Base-by-base conservation (phyloP, 768 basidiomycete species). In the Leucocoprinus sp. region DNA sequence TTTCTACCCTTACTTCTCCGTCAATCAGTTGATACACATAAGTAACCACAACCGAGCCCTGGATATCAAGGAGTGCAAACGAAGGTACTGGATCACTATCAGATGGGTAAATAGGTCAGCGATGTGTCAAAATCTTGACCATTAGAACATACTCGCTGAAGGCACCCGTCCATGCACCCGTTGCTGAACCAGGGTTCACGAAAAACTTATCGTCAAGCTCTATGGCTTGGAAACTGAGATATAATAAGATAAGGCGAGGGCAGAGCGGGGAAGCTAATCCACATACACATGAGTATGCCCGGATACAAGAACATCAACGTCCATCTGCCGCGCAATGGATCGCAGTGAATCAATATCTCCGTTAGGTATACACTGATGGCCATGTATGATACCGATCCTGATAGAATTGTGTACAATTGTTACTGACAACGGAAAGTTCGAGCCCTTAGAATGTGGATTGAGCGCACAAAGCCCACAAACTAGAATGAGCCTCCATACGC, bases 51-150 rank as follows among this genome's bases (percentile, higher is more conserved):
- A 95, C 91, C 2, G 90, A 80, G 4, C 96, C 96, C 65, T 99
- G 96, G 27, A 99, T 84, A 60, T 98, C 96, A 85, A 99, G 91
- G 36, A 98, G 67, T 0, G 96, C 96, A 57, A 99, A 99, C 2
- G 91, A 93, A 0, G 96, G 95, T 1, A 77, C 91, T 2, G 86
- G 82, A 22, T 91, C 90, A 3, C 91, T 93, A 55, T 6, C 27
- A 37, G 52, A 36, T 33, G 21, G 48, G 18, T 44, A 35, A 8
- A n/a, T 31, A 33, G 22, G 21, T 42, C 35, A 18, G 24, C 17
- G 18, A 28, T 8, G 43, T n/a, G 17, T 9, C 14, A 6, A 26
- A 40, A 22, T 18, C 34, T 23, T 17, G 15, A 15, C 63, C 74
- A 43, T 27, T 27, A 5, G 26, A 5, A 4, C 31, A 14, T 55